Conservation (phyloP, 2,329 filamentous ascomycete genomes). For the Colletotrichum tanaceti region DNA sequence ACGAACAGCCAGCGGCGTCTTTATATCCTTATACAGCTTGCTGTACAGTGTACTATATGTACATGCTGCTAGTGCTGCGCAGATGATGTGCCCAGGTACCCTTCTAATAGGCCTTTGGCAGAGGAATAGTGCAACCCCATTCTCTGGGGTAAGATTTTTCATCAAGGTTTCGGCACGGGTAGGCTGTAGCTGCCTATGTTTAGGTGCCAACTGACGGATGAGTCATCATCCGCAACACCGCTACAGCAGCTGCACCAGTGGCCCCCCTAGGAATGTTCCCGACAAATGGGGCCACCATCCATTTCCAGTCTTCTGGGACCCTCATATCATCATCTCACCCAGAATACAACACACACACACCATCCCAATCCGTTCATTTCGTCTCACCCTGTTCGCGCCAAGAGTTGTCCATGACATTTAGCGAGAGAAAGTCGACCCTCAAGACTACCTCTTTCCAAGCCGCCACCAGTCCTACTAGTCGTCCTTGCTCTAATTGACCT, state of each 20-base stretch:
- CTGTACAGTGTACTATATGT: too few relatives aligned
- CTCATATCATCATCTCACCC: too few relatives aligned
- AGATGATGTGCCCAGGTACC: too few relatives aligned
- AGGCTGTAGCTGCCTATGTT: too few relatives aligned
- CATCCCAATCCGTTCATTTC: neutral
- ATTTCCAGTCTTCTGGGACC: neutral
- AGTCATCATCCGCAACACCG: too few relatives aligned
- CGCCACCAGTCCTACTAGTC: neutral
- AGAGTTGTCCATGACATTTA: neutral
- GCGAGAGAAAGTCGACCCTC: neutral
- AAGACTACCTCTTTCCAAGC: neutral
- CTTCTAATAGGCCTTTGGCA: neutral
- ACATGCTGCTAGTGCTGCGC: too few relatives aligned
- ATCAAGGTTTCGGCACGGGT: constrained; percentile 16
- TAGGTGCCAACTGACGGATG: too few relatives aligned
- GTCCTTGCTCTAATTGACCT: neutral
- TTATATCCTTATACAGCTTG: too few relatives aligned
- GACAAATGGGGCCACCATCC: neutral
- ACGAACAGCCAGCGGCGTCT: too few relatives aligned
- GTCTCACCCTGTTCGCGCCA: constrained; percentile 1
- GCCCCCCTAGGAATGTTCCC: neutral
- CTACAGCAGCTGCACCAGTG: neutral
- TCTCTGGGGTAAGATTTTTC: too few relatives aligned
- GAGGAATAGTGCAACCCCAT: too few relatives aligned
- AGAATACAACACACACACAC: neutral